phyloP scores from a whole-genome alignment of 2,329 filamentous ascomycete species.

The Colletotrichum chlorophyti region DNA sequence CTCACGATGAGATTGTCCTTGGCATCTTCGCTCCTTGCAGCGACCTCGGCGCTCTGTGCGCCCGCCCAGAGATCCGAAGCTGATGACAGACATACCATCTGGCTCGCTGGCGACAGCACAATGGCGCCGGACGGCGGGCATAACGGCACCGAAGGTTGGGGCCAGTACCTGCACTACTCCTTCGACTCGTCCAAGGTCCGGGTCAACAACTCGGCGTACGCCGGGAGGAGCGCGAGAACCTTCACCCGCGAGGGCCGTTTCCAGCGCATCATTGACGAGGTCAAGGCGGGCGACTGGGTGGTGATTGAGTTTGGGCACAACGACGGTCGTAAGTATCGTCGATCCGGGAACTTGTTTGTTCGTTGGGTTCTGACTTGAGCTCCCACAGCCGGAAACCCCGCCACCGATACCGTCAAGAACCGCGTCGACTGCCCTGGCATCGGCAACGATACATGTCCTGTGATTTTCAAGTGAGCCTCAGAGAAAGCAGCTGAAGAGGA shows the following conservation, averaged over 20 bases:
- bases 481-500: no score
- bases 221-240: conserved; percentile 70
- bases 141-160: conserved; percentile 64
- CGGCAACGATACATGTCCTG: conserved; percentile 61
- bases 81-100: conserved; percentile 46
- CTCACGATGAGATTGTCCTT: conserved; percentile 1
- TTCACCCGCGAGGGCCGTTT: conserved; percentile 73
- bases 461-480: conserved; percentile 43
- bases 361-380: background rate
- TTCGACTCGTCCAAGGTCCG: conserved; percentile 35
- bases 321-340: conserved; percentile 58
- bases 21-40: background rate
- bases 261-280: conserved; percentile 56
- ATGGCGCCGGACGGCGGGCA: conserved; percentile 56
- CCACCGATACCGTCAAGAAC: conserved; percentile 62
- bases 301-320: conserved; percentile 79
- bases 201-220: conserved; percentile 69
- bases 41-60: background rate
- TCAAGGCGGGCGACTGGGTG: conserved; percentile 67
- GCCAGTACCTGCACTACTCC: conserved; percentile 63
- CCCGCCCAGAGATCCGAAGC: background rate
- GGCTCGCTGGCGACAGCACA: conserved; percentile 66
- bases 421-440: conserved; percentile 64
- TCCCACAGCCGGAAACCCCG: conserved; percentile 3
- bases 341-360: accelerated